Conservation (phyloP, 768 basidiomycete species). For the Leccinum pellstonianum region DNA sequence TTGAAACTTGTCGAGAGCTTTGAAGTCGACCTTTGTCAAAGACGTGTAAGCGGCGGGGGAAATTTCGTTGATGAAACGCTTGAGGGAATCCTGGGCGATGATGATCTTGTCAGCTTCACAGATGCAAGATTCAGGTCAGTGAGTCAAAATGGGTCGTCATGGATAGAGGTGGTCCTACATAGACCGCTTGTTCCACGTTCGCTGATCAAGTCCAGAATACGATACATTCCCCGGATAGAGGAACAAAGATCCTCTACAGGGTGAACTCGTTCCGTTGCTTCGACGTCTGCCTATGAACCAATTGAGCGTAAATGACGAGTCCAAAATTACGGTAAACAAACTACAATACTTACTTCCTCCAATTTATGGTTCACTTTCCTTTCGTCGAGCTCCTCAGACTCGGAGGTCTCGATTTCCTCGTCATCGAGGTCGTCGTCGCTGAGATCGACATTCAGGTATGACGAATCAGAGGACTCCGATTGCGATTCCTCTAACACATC, state of each 20-base stretch:
- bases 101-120: constrained; percentile 61
- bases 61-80: constrained; percentile 45
- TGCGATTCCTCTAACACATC: constrained; percentile 8
- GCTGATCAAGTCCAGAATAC: constrained; percentile 52
- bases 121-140: constrained; percentile 1
- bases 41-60: constrained; percentile 53
- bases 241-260: constrained; percentile 24
- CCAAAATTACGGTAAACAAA: background rate
- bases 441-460: constrained; percentile 19
- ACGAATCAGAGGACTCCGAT: constrained; percentile 21
- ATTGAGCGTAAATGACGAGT: background rate
- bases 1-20: constrained; percentile 43
- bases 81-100: constrained; percentile 53
- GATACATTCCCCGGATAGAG: constrained; percentile 46
- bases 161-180: constrained; percentile 34
- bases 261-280: constrained; percentile 7
- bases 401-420: constrained; percentile 17
- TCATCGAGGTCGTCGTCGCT: constrained; percentile 12
- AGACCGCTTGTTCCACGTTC: constrained; percentile 52
- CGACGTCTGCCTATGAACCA: constrained; percentile 19
- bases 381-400: constrained; percentile 17
- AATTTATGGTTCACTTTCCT: constrained; percentile 8
- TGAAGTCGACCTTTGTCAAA: constrained; percentile 58
- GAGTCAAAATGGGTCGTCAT: background rate
- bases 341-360: constrained; percentile 14